These are phyloP conservation scores for Ophiostoma sp. DNA, from an alignment of 2,329 filamentous ascomycete species.

Conservation along the genomic window DNA sequence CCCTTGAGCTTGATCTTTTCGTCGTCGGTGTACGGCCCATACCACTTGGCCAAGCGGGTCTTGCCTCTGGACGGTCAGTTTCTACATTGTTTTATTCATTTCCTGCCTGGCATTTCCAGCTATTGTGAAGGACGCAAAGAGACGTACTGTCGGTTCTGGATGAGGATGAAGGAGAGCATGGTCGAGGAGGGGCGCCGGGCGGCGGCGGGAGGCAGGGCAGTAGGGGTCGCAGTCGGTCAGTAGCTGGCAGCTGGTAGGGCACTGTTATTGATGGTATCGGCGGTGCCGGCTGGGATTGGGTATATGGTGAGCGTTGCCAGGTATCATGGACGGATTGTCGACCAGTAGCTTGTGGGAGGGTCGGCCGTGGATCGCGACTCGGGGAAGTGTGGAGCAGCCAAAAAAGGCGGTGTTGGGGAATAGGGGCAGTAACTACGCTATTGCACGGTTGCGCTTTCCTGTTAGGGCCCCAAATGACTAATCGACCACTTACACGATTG, in stretches of 20 bases:
- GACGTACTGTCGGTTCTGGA: slow-evolving; percentile 77
- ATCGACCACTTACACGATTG: neutral
- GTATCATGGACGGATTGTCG: neutral
- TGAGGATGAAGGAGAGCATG: slow-evolving; percentile 81
- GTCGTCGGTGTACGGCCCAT: slow-evolving; percentile 95
- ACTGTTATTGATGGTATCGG: neutral
- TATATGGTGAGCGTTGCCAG: neutral
- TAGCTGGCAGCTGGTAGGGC: neutral
- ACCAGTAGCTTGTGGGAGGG: neutral
- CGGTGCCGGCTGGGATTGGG: neutral
- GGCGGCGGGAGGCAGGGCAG: neutral
- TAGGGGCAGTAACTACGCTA: slow-evolving; percentile 1
- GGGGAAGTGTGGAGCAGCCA: neutral
- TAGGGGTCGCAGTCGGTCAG: neutral
- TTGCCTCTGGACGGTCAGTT: slow-evolving; percentile 64
- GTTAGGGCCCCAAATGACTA: neutral
- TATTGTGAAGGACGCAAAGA: neutral
- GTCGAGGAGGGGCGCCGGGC: neutral
- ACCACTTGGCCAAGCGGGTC: slow-evolving; percentile 97
- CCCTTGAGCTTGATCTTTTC: slow-evolving; percentile 99
- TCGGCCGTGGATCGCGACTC: slow-evolving; percentile 1
- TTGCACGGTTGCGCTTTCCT: neutral
- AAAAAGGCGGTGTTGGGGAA: slow-evolving; percentile 6
- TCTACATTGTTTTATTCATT: neutral
- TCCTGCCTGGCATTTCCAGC: neutral